Evolutionary conservation across 768 basidiomycete species (phyloP), one percentile per base, ranked within the genome.

Genomic region (Inosperma sp.): DNA sequence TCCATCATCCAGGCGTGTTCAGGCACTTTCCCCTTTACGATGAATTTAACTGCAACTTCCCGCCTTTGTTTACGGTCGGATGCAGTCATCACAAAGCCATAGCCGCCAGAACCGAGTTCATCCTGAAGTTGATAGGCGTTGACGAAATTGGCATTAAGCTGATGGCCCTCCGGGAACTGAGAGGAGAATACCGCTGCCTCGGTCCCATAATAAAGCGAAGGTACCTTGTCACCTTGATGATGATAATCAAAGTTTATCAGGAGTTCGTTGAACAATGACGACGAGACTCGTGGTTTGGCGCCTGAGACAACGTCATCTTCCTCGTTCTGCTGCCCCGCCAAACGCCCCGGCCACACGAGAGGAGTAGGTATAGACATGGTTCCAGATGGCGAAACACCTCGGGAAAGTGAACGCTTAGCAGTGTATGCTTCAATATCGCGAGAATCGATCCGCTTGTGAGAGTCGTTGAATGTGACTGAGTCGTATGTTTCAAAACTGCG

Each of bases 21-120:
- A 14, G 78, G 77, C 22, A 84, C 73, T 60, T 80, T 77, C 74
- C 84, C 77, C 67, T 91, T 93, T 71, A 88, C 81, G 62, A 97
- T 93, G 66, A 97, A 96, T 70, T 97, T 97, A 67, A 96, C 88
- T 0, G 93, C 93, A 47, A 93, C 93, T 63, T 93, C 88, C 51
- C 72, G 66, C 0, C 75, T 74, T 39, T 78, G 74, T 25, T 56
- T 59, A 12, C 79, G 81, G 62, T 89, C 81, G 29, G 74, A 69
- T 8, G 91, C 93, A 3, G 87, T 86, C 79, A 95, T 88, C 22
- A 97, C 94, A 64, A 97, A 96, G 2, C 93, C 93, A 63, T 93
- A 97, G 14, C 93, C 93, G 36, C 94, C 94, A 8, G 84, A 83
- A 34, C 94, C 94, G 21, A 97, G 76, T 63, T 90, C 85, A 56